Base-by-base conservation (phyloP, 306 rosid genomes). In the Aeschynomene evenia region DNA sequence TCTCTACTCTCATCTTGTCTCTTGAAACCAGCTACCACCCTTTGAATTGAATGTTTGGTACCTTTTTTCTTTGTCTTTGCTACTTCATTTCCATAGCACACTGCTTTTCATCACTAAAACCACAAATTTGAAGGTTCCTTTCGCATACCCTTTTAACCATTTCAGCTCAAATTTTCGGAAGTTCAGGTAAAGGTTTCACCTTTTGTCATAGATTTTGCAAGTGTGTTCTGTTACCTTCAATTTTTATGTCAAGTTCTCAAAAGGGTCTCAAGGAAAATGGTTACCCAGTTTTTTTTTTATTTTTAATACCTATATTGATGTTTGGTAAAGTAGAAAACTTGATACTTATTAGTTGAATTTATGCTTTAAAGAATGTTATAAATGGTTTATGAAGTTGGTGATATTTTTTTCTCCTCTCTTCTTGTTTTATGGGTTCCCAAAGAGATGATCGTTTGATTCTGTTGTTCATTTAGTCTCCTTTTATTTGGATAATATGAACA, bases 181-280 rank as follows among this genome's bases (percentile, higher is more conserved):
- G n/a, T 68, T 9, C 78, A 66, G 78, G 81, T 66, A 63, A 76
- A 76, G 12, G 14, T 72, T 45, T 24, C 52, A 21, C 24, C 59
- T 77, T n/a, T 81, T 49, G 6, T 77, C 43, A 46, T 51, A 1
- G 52, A 20, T 60, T 62, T 56, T 59, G n/a, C 57, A 33, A 15
- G 28, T 53, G 3, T 63, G n/a, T 55, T 70, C 14, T 6, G 37
- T 72, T 76, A 37, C 24, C 51, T 48, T 75, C 49, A 19, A 37
- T 14, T 65, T 66, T 45, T 3, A 2, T 13, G 43, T 20, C 55
- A 34, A 42, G 12, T 65, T 71, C 75, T 50, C 56, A 16, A 26
- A 53, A 71, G 68, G 59, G 62, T 66, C 66, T 21, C 2, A 43
- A 50, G n/a, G 57, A 11, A 39, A 72, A 50, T 63, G 63, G 26